Percentiles rank a stretch among this genome's conserved stretches.
phyloP scores from a whole-genome alignment of 148 eudicot genomes.

The Vaccinium vitisidaea region DNA sequence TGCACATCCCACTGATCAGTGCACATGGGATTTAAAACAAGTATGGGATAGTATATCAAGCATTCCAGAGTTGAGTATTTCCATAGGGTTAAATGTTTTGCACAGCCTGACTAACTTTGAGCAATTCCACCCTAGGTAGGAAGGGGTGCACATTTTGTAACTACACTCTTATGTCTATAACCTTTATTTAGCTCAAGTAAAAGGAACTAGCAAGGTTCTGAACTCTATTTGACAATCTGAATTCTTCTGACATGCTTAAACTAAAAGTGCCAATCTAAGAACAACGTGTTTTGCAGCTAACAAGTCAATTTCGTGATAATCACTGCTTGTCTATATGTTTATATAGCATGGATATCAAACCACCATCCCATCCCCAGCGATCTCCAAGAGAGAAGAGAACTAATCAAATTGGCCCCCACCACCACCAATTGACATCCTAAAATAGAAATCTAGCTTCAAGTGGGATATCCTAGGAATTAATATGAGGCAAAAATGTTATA shows the following conservation, averaged over 20 bases:
- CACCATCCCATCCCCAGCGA: too few species aligned
- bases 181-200: too few species aligned
- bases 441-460: background rate
- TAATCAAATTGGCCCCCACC: background rate
- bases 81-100: background rate
- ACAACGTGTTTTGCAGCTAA: too few species aligned
- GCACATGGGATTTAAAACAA: background rate
- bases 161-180: too few species aligned
- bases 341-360: too few species aligned
- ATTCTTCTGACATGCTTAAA: too few species aligned
- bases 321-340: too few species aligned
- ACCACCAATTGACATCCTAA: background rate
- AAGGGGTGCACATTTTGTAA: background rate
- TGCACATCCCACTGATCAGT: background rate
- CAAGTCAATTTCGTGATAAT: too few species aligned
- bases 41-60: background rate
- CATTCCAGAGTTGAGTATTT: background rate
- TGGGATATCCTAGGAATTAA: background rate
- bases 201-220: too few species aligned
- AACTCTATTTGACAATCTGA: too few species aligned
- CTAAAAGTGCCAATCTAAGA: too few species aligned
- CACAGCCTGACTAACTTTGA: background rate
- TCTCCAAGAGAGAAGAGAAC: background rate
- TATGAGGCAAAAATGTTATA: background rate
- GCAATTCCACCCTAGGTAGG: background rate